Evolutionary conservation across 176 grass and related monocot species (phyloP).

Genomic region (Musa schizocarpa): DNA sequence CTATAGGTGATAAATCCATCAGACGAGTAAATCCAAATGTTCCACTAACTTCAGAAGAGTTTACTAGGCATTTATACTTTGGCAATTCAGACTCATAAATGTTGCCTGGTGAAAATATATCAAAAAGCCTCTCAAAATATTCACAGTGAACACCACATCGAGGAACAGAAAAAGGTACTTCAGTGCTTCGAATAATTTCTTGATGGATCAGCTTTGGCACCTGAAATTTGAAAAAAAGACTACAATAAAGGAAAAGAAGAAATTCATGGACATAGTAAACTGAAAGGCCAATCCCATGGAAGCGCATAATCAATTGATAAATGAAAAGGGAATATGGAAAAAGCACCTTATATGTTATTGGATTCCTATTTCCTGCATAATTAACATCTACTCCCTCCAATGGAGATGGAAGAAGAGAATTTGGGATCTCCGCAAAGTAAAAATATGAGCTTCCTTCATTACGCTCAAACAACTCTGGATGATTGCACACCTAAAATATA

Average conservation of each 20-base stretch:
- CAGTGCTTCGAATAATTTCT: constrained; percentile 41
- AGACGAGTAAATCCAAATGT: constrained; percentile 82
- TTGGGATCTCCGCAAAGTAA: constrained; percentile 80
- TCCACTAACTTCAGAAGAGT: constrained; percentile 33
- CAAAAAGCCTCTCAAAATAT: constrained; percentile 64
- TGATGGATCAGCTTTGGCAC: constrained; percentile 83
- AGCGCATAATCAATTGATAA: neutral
- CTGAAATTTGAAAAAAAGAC: constrained; percentile 33
- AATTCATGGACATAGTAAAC: constrained; percentile 10
- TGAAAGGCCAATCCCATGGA: neutral
- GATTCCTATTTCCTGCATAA: constrained; percentile 82
- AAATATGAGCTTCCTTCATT: constrained; percentile 96
- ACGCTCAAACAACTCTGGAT: constrained; percentile 97
- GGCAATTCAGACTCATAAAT: constrained; percentile 50
- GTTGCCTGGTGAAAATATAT: constrained; percentile 76
- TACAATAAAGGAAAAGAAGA: constrained; percentile 13
- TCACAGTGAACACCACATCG: constrained; percentile 32
- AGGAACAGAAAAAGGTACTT: constrained; percentile 33
- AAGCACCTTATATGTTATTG: constrained; percentile 71
- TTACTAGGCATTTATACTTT: constrained; percentile 33
- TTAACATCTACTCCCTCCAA: constrained; percentile 91
- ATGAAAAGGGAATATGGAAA: neutral
- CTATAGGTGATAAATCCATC: constrained; percentile 55
- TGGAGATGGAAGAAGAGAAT: constrained; percentile 83
- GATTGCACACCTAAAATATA: constrained; percentile 89